A percentile compares a stretch with the other conserved stretches of the same genome.
phyloP scores from a whole-genome alignment of 129 eudicot genomes.

The Ambrosia trifida region DNA sequence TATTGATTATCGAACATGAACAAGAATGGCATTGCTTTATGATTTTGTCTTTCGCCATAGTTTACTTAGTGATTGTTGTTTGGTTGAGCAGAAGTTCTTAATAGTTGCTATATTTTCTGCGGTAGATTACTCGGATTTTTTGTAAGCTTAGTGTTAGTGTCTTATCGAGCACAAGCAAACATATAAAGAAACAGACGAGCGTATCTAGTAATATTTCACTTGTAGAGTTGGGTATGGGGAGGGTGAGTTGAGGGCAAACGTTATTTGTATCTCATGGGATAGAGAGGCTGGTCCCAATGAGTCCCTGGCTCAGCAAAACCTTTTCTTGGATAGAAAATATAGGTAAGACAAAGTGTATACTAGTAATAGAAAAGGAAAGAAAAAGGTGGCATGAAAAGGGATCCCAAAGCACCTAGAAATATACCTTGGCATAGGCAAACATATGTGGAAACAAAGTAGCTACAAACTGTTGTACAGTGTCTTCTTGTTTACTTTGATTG shows the following conservation, averaged over 20 bases:
- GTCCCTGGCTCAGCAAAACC: too few relatives aligned
- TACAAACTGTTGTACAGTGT: neutral
- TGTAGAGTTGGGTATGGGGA: too few relatives aligned
- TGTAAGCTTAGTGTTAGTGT: slow-evolving; percentile 7
- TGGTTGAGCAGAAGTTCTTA: neutral
- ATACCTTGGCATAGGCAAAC: too few relatives aligned
- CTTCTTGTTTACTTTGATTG: neutral
- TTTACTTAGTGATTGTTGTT: neutral
- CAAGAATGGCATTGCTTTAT: neutral
- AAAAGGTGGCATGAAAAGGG: too few relatives aligned
- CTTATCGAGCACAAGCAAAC: neutral
- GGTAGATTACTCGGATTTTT: neutral
- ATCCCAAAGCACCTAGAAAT: too few relatives aligned
- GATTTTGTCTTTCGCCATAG: neutral
- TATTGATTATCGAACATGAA: neutral
- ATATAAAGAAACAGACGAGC: neutral
- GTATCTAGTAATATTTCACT: too few relatives aligned
- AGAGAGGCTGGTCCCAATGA: too few relatives aligned
- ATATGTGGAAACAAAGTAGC: too few relatives aligned
- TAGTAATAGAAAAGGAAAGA: neutral
- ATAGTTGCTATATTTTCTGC: neutral
- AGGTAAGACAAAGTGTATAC: neutral
- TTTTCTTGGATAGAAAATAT: too few relatives aligned
- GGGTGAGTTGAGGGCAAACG: too few relatives aligned
- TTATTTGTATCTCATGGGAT: too few relatives aligned